Evolutionary conservation across 768 basidiomycete species (phyloP).

Genomic region (Sarcodon aspratus): DNA sequence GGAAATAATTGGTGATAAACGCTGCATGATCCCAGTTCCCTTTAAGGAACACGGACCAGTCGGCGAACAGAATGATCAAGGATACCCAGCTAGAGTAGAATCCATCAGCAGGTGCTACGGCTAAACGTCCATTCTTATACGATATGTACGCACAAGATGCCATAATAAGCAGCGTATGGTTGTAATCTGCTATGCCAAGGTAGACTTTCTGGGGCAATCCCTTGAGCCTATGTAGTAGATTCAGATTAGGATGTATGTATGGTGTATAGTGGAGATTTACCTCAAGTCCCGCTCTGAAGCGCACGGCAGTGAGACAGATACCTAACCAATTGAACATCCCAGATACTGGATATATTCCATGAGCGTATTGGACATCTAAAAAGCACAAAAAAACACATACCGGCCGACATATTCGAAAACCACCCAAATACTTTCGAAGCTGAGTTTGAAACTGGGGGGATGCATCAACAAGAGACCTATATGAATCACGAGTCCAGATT

Average conservation of each 20-base stretch:
- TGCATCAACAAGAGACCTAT: not conserved
- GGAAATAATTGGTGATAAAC: slow-evolving; percentile 13
- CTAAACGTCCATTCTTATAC: not conserved
- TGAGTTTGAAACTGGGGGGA: slow-evolving; percentile 10
- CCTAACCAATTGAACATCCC: slow-evolving; percentile 22
- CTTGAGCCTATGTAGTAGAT: slow-evolving; percentile 10
- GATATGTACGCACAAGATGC: slow-evolving; percentile 9
- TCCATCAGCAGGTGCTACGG: not conserved
- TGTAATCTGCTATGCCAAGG: slow-evolving; percentile 10
- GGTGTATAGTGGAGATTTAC: too few relatives aligned
- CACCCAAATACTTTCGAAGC: slow-evolving; percentile 14
- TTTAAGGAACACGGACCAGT: slow-evolving; percentile 8
- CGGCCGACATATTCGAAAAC: slow-evolving; percentile 22
- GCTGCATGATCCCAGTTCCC: slow-evolving; percentile 7
- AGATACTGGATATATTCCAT: slow-evolving; percentile 10
- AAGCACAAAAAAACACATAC: too few relatives aligned
- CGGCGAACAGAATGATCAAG: slow-evolving; percentile 4
- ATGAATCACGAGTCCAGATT: slow-evolving; percentile 7
- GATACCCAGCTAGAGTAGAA: not conserved
- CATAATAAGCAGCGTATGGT: slow-evolving; percentile 11
- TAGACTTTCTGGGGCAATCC: not conserved
- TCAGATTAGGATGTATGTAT: too few relatives aligned
- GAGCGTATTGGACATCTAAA: too few relatives aligned
- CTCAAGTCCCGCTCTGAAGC: slow-evolving; percentile 27
- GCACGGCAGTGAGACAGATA: slow-evolving; percentile 29